Evolutionary conservation across 1,139 yeast species (phyloP), one percentile per base, ranked within the genome.

Genomic region (Hyphopichia burtonii): DNA sequence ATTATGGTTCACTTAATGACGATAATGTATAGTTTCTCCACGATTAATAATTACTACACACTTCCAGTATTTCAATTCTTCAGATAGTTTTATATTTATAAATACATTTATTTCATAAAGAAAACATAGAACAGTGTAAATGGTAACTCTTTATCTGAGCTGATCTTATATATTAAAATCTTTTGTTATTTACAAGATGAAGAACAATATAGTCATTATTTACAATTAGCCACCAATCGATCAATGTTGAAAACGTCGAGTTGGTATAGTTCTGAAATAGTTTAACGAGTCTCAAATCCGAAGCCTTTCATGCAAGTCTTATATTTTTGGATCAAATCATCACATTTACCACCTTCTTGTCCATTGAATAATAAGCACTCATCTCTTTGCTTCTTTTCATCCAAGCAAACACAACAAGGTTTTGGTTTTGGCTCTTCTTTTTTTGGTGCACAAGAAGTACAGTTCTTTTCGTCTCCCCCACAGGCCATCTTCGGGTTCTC

Each of bases 351-450:
- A 41, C 87, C 74, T 31, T 90, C 96, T 54, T 84, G 85, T 39
- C 96, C 97, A 55, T 88, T 82, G 55, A 80, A 68, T 46, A 93
- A 74, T 45, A 91, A 70, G 61, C 99, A 93, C 57, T 90, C 90
- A 58, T 93, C 99, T 58, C 99, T 78, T 20, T 68, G 62, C 50
- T 85, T 77, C 71, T 91, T 93, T 59, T 91, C 94, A 31, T 84
- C 86, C 52, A 84, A 78, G 65, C 99, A 93, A 25, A 93, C 98
- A 58, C 99, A 93, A 66, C 99, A 93, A 47, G 99, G 97, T 69
- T 91, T 93, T 51, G 94, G 94, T 61, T 87, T 85, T 19, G 48
- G 38, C 42, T 53, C 50, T 43, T 54, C 54, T 14, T 45, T 47
- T 35, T 40, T 35, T 23, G 37, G 37, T 8, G 23, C 19, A 20